Conservation (phyloP, 2,329 filamentous ascomycete genomes). For the Claviceps digitariae region DNA sequence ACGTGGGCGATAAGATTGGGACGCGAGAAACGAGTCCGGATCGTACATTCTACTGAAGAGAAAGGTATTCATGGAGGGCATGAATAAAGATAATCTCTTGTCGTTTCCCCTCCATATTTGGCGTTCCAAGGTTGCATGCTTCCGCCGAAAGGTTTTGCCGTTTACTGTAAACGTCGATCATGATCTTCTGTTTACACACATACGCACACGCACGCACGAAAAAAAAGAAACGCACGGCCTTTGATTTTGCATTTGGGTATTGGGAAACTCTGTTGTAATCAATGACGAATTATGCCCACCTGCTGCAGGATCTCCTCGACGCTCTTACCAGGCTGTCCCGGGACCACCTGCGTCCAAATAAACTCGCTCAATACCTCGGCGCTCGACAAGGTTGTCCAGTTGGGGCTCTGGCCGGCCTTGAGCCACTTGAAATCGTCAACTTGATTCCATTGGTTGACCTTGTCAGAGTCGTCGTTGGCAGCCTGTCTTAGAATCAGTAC, state of each 20-base stretch:
- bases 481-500: slow-evolving; percentile 9
- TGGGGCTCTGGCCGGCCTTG: slow-evolving; percentile 70
- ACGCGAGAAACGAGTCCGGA: slow-evolving; percentile 10
- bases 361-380: slow-evolving; percentile 44
- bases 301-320: slow-evolving; percentile 51
- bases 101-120: neutral
- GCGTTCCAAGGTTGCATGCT: neutral
- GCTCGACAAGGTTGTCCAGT: slow-evolving; percentile 63
- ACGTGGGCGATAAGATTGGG: slow-evolving; percentile 27
- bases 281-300: slow-evolving; percentile 24
- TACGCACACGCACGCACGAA: neutral
- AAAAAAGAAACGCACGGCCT: neutral
- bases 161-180: neutral
- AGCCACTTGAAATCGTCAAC: slow-evolving; percentile 98
- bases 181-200: neutral
- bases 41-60: neutral
- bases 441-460: slow-evolving; percentile 66
- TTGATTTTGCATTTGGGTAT: neutral
- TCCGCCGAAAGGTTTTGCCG: neutral
- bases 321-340: slow-evolving; percentile 46
- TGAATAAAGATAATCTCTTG: neutral
- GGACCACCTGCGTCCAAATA: slow-evolving; percentile 57
- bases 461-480: slow-evolving; percentile 16
- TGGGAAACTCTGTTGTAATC: neutral
- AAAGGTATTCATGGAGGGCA: neutral